Conservation (phyloP, 1,139 yeast genomes). For the Kurtzmaniella quercitrusa region DNA sequence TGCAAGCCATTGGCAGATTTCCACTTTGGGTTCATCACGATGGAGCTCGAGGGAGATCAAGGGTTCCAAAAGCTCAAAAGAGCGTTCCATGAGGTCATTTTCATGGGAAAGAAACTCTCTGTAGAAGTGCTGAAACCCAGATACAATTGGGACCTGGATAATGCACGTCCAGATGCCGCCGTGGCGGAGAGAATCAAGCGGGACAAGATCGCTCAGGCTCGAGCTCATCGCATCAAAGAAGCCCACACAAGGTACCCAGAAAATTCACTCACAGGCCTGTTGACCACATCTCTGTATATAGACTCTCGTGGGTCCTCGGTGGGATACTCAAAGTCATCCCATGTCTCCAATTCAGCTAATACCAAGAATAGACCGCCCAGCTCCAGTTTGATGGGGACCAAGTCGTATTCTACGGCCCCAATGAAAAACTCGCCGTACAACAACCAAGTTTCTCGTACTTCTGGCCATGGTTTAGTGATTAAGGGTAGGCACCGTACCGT, state of each 20-base stretch:
- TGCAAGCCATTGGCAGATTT: slow-evolving; percentile 46
- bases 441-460: slow-evolving; percentile 17
- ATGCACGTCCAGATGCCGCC: slow-evolving; percentile 29
- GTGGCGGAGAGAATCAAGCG: slow-evolving; percentile 24
- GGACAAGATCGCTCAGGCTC: slow-evolving; percentile 35
- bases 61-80: slow-evolving; percentile 43
- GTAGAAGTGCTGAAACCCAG: slow-evolving; percentile 44
- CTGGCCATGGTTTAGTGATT: slow-evolving; percentile 47
- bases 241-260: slow-evolving; percentile 27
- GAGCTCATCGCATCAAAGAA: slow-evolving; percentile 41
- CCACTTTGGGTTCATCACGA: slow-evolving; percentile 63
- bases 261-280: slow-evolving; percentile 19
- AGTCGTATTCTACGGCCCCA: slow-evolving; percentile 33
- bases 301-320: slow-evolving; percentile 15
- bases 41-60: slow-evolving; percentile 41
- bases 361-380: slow-evolving; percentile 34
- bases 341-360: slow-evolving; percentile 33
- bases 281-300: slow-evolving; percentile 10
- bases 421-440: slow-evolving; percentile 10
- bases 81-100: slow-evolving; percentile 64
- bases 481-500: slow-evolving; percentile 61
- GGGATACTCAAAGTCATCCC: slow-evolving; percentile 33
- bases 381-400: slow-evolving; percentile 25
- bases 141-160: slow-evolving; percentile 40
- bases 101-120: slow-evolving; percentile 65